Conservation (phyloP, 768 basidiomycete genomes). For the Strobilomyces echinocephalus region DNA sequence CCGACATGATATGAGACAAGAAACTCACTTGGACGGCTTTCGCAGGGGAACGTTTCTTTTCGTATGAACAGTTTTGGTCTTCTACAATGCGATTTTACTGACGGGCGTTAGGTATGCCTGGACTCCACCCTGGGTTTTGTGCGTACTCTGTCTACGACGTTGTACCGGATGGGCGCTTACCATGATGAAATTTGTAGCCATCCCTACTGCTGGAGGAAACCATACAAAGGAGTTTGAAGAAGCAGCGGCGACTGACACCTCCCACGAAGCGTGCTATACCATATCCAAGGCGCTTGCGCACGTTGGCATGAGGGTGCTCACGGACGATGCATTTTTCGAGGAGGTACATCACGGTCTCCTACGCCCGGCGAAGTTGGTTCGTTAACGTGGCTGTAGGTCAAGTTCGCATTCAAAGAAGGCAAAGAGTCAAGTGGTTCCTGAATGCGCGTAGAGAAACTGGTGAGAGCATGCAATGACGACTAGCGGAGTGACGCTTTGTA, state of each 20-base stretch:
- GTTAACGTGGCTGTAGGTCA: constrained; percentile 35
- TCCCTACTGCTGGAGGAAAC: constrained; percentile 78
- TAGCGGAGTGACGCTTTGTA: not conserved
- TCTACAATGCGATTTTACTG: not conserved
- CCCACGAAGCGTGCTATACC: constrained; percentile 59
- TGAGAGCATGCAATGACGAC: not conserved
- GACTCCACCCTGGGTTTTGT: constrained; percentile 67
- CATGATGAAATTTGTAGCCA: constrained; percentile 42
- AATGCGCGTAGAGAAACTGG: not conserved
- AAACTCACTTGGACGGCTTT: not conserved
- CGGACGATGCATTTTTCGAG: constrained; percentile 59
- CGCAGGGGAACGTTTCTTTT: constrained; percentile 57
- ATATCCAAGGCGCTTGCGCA: constrained; percentile 34
- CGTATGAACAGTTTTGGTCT: constrained; percentile 36
- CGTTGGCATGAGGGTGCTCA: constrained; percentile 59
- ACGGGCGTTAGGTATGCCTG: constrained; percentile 46
- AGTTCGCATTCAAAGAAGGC: constrained; percentile 46
- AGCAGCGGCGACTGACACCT: constrained; percentile 68
- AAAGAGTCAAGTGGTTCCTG: constrained; percentile 16
- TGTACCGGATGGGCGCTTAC: not conserved
- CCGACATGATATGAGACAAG: not conserved
- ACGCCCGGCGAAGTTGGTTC: not conserved
- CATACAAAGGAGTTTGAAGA: constrained; percentile 68
- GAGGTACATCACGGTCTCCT: constrained; percentile 37
- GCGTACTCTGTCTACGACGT: not conserved